These are phyloP conservation scores for Apiospora hydei DNA, from an alignment of 2,329 filamentous ascomycete species.

Conservation along the genomic window DNA sequence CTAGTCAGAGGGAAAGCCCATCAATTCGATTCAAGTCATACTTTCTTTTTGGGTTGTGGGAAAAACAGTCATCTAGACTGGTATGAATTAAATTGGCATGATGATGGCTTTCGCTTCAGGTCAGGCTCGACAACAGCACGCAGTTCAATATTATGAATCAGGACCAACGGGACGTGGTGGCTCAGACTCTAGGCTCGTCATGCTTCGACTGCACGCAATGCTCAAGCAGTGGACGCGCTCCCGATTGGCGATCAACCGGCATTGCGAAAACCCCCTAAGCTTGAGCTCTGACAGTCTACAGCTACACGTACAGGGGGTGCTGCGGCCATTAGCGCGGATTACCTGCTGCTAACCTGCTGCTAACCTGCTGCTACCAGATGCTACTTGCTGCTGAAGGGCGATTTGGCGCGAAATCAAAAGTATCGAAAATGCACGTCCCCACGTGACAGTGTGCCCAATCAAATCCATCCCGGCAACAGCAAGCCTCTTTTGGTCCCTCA, in stretches of 20 bases:
- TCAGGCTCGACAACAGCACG: not conserved
- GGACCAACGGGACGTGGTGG: not conserved
- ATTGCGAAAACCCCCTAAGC: not conserved
- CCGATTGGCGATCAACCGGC: constrained; percentile 6
- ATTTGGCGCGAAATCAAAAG: not conserved
- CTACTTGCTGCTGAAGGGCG: not conserved
- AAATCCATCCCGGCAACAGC: not conserved
- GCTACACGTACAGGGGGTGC: not conserved
- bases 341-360: not conserved
- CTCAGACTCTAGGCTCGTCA: constrained; percentile 5
- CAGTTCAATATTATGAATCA: not conserved
- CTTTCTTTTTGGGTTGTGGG: not conserved
- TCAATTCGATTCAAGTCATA: not conserved
- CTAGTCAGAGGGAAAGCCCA: not conserved
- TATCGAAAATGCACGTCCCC: constrained; percentile 22
- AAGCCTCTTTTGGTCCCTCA: not conserved
- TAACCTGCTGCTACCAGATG: no score
- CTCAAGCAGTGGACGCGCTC: constrained; percentile 9
- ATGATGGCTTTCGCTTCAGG: not conserved
- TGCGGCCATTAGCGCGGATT: not conserved
- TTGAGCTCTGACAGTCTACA: not conserved
- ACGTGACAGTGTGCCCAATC: constrained; percentile 25
- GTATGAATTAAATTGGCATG: not conserved
- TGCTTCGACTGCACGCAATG: not conserved
- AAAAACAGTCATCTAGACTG: constrained; percentile 5